Percentiles rank a stretch among this genome's conserved stretches.
Conservation (phyloP, 768 basidiomycete species). For the Podaxis mareebaensis region DNA sequence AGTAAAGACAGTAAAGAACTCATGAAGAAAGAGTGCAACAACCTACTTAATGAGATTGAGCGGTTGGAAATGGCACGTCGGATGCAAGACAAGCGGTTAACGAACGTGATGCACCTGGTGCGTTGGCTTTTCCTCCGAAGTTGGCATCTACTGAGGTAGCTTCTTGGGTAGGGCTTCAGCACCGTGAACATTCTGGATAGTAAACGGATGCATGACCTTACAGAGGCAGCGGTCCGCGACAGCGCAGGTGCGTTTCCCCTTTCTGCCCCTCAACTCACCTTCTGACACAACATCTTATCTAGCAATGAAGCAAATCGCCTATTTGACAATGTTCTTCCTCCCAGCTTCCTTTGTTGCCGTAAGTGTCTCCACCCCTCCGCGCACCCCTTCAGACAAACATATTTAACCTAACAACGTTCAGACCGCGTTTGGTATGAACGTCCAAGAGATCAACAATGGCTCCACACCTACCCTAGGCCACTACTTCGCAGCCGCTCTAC, state of each 20-base stretch:
- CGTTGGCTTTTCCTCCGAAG: slow-evolving; percentile 2
- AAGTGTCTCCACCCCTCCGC: slow-evolving; percentile 15
- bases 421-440: slow-evolving; percentile 53
- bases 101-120: slow-evolving; percentile 47
- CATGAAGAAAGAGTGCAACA: slow-evolving; percentile 39
- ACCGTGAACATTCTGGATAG: slow-evolving; percentile 52
- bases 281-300: neutral
- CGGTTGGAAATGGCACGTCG: slow-evolving; percentile 37
- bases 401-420: slow-evolving; percentile 16
- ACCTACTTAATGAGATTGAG: slow-evolving; percentile 44
- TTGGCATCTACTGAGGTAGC: slow-evolving; percentile 34
- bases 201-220: slow-evolving; percentile 44
- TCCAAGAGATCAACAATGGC: slow-evolving; percentile 34
- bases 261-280: neutral
- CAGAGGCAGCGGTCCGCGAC: slow-evolving; percentile 40
- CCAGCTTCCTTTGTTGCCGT: slow-evolving; percentile 53
- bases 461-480: slow-evolving; percentile 33
- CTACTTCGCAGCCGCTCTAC: slow-evolving; percentile 39
- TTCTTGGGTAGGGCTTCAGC: slow-evolving; percentile 44
- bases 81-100: slow-evolving; percentile 38
- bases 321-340: slow-evolving; percentile 62
- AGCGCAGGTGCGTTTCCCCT: slow-evolving; percentile 25
- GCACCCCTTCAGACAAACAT: neutral
- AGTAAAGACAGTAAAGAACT: slow-evolving; percentile 13
- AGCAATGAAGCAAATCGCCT: slow-evolving; percentile 57